Evolutionary conservation across 352 stramenopile genomes (phyloP).

Genomic region (Phytophthora ramorum): DNA sequence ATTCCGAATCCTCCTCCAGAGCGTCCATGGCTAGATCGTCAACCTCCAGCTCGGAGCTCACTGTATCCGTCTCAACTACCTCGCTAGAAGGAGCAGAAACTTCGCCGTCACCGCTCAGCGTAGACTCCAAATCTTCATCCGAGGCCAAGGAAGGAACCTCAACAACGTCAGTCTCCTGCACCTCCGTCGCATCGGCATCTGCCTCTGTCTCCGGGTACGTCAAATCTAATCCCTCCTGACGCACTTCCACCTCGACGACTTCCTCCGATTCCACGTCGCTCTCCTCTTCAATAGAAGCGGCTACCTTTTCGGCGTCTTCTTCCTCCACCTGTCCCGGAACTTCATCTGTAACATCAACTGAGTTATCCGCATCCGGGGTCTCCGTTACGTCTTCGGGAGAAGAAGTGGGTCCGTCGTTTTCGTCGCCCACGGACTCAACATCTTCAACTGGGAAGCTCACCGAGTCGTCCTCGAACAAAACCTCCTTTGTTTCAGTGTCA

Average conservation of each 20-base stretch:
- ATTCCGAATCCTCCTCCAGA: constrained; percentile 4
- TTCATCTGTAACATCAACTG: constrained; percentile 2
- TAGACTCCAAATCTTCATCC: constrained; percentile 6
- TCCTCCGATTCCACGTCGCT: neutral
- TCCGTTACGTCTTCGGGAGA: constrained; percentile 11
- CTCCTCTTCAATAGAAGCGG: neutral
- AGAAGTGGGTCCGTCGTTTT: neutral
- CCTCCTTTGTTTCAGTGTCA: neutral
- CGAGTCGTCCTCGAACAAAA: neutral
- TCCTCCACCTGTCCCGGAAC: constrained; percentile 1
- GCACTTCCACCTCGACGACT: constrained; percentile 24
- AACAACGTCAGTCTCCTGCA: constrained; percentile 30
- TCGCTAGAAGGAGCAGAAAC: neutral
- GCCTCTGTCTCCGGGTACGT: constrained; percentile 14
- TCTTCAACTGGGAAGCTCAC: neutral
- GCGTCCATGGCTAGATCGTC: constrained; percentile 2
- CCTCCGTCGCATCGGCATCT: constrained; percentile 1
- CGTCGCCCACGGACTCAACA: constrained; percentile 5
- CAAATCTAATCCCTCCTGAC: constrained; percentile 28
- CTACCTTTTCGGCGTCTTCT: constrained; percentile 2
- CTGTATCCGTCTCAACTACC: too few relatives aligned
- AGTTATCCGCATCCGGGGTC: neutral
- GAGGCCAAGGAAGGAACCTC: neutral
- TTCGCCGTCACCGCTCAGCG: neutral
- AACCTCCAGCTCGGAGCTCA: neutral